Evolutionary conservation across 1,139 yeast species (phyloP).

Genomic region (Diutina pseudorugosa): DNA sequence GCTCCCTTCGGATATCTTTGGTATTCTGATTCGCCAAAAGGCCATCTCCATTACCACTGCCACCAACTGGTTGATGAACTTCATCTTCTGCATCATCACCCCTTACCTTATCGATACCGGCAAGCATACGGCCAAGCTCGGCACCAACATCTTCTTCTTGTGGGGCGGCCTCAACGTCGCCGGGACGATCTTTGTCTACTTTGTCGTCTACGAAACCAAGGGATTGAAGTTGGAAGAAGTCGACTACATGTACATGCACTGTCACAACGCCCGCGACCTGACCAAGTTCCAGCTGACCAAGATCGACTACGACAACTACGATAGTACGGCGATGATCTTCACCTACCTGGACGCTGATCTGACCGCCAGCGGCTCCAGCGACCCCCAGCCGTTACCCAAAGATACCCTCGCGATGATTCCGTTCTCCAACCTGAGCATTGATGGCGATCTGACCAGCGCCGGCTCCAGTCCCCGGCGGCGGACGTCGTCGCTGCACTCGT

Average conservation of each 20-base stretch:
- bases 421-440: background rate
- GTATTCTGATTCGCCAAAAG: constrained; percentile 10
- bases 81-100: constrained; percentile 10
- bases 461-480: background rate
- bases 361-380: background rate
- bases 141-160: constrained; percentile 10
- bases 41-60: constrained; percentile 11
- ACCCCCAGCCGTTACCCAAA: constrained; percentile 7
- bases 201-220: constrained; percentile 11
- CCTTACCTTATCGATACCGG: constrained; percentile 11
- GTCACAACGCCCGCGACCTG: constrained; percentile 33
- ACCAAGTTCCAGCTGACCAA: constrained; percentile 26
- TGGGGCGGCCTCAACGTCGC: constrained; percentile 11
- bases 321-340: background rate
- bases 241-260: constrained; percentile 20
- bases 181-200: constrained; percentile 10
- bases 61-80: constrained; percentile 11
- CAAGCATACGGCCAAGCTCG: constrained; percentile 10
- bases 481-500: background rate
- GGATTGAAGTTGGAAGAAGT: constrained; percentile 11
- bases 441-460: constrained; percentile 3
- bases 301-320: constrained; percentile 15
- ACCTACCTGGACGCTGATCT: constrained; percentile 5
- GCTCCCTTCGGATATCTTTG: constrained; percentile 9
- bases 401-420: background rate